A percentile compares a stretch with the other conserved stretches of the same genome.
Evolutionary conservation across 2,329 filamentous ascomycete genomes (phyloP).

Genomic region (Neoscytalidium dimidiatum): DNA sequence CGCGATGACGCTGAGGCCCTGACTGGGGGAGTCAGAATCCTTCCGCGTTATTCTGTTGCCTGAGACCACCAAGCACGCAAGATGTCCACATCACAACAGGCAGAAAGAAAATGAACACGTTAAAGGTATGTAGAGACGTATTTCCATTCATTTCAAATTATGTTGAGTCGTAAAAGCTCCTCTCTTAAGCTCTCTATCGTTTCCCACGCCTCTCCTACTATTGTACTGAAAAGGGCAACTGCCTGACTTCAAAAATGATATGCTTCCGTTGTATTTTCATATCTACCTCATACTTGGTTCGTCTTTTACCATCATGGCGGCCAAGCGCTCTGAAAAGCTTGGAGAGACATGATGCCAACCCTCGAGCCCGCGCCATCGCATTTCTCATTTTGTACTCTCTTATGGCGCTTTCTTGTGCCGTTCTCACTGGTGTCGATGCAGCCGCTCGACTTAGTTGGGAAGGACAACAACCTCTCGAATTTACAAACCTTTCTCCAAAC

Average conservation of each 20-base stretch:
- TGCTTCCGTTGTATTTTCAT: background rate
- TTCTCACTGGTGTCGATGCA: background rate
- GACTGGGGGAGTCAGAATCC: no score
- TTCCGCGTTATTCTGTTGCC: background rate
- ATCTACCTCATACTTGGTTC: no score
- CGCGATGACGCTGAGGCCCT: no score
- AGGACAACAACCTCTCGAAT: background rate
- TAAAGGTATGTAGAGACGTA: no score
- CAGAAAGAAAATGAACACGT: background rate
- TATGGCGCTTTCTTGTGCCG: background rate
- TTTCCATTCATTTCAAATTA: no score
- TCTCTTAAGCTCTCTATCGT: no score
- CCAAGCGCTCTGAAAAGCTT: background rate
- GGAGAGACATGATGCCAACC: background rate
- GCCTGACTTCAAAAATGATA: no score
- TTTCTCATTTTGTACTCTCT: background rate
- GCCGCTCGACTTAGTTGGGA: background rate
- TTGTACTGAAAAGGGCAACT: no score
- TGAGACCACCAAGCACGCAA: background rate
- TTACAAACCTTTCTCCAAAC: background rate
- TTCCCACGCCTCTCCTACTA: no score
- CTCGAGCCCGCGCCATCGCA: background rate
- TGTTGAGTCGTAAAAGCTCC: no score
- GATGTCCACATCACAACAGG: background rate
- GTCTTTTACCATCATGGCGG: no score